These are phyloP conservation scores for Fennellomyces sp. DNA, from an alignment of 371 early-diverging fungal genomes.

Conservation along the genomic window DNA sequence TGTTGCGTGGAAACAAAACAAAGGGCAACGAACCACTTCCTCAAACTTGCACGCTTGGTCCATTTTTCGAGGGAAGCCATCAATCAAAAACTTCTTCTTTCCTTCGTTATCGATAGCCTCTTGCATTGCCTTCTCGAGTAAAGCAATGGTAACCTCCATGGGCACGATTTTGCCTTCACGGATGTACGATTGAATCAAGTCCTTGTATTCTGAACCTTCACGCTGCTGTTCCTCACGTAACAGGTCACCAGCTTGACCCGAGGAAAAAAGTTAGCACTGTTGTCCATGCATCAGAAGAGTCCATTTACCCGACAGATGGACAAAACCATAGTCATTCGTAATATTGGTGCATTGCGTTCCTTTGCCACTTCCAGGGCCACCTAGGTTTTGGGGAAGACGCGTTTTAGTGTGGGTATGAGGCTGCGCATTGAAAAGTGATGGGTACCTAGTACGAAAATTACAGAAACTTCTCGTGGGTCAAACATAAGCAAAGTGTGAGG, in stretches of 20 bases:
- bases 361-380: conserved; percentile 91
- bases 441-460: not conserved
- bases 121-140: conserved; percentile 89
- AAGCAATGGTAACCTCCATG: conserved; percentile 90
- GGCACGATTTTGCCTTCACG: conserved; percentile 96
- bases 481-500: too few species aligned
- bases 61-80: conserved; percentile 96
- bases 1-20: conserved; percentile 6
- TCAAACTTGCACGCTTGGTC: conserved; percentile 95
- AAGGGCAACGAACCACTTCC: conserved; percentile 79
- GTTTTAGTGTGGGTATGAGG: not conserved
- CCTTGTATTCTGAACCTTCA: conserved; percentile 84
- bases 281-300: too few species aligned
- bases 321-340: conserved; percentile 89
- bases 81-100: conserved; percentile 82
- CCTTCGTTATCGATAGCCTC: conserved; percentile 55
- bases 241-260: conserved; percentile 86
- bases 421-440: not conserved
- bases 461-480: not conserved
- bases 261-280: not conserved
- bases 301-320: conserved; percentile 91
- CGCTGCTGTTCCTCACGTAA: conserved; percentile 91
- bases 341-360: conserved; percentile 93
- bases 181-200: conserved; percentile 88
- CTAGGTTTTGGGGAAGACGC: conserved; percentile 22